Conservation (phyloP, 1,139 yeast genomes). For the Candida buenavistaensis region DNA sequence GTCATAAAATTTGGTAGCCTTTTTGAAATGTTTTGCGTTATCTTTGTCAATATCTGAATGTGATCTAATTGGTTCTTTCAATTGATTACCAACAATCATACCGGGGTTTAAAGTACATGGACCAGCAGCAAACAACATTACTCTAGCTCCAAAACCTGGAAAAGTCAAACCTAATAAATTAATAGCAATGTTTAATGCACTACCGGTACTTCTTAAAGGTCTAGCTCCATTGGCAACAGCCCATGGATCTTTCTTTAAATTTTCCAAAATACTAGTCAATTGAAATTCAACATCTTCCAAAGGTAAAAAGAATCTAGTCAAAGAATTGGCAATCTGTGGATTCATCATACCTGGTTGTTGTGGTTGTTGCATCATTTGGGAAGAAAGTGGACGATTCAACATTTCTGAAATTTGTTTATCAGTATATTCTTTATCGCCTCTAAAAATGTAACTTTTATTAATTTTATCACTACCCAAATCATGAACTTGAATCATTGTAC, state of each 20-base stretch:
- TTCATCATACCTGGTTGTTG: conserved; percentile 15
- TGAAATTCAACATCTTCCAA: conserved; percentile 86
- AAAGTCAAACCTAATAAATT: conserved; percentile 82
- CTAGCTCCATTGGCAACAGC: conserved; percentile 84
- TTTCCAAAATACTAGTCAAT: conserved; percentile 77
- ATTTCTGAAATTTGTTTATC: conserved; percentile 74
- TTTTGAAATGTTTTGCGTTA: conserved; percentile 84
- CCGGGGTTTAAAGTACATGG: conserved; percentile 97
- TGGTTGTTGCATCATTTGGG: conserved; percentile 26
- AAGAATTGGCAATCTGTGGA: conserved; percentile 41
- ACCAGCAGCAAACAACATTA: conserved; percentile 90
- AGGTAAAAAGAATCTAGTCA: conserved; percentile 81
- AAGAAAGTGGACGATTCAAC: conserved; percentile 53
- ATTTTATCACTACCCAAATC: conserved; percentile 82
- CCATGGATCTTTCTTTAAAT: conserved; percentile 87
- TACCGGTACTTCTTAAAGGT: conserved; percentile 90
- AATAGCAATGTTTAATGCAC: conserved; percentile 85
- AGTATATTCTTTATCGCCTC: conserved; percentile 88
- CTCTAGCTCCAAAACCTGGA: conserved; percentile 87
- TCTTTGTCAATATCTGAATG: conserved; percentile 88
- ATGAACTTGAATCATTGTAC: conserved; percentile 93
- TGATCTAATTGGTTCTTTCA: conserved; percentile 95
- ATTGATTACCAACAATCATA: conserved; percentile 84
- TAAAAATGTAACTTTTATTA: conserved; percentile 81
- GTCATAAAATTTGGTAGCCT: conserved; percentile 86